Base-by-base conservation (phyloP, 345 rosid genomes). In the Gossypioides kirkii region DNA sequence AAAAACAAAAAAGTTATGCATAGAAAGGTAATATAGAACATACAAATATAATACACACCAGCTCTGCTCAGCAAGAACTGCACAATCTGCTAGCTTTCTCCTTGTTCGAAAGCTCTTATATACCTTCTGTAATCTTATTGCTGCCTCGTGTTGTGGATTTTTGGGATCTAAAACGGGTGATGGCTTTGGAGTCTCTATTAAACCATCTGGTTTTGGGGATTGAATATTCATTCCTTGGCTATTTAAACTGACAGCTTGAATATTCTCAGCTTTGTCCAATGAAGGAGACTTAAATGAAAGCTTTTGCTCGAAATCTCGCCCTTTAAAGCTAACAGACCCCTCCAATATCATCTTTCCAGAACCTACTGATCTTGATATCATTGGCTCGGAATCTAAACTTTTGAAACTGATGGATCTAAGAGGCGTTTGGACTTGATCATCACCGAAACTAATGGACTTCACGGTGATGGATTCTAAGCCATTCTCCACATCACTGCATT, bases 41-140 rank as follows among this genome's bases (percentile, higher is more conserved):
- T 46, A 38, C 32, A 45, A 12, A 16, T 50, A 32, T n/a, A 65
- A 42, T 13, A 78, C 75, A 66, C 50, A 95, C 99, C 97, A 90
- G 88, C 96, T 87, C 42, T 93, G 97, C 78, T 90, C 97, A 25
- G 85, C 91, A 43, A 91, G 87, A 65, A 96, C 96, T 0, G 94
- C 98, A 73, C 99, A 90, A 82, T 96, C 97, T 0, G 99, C 99
- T 2, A 91, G 89, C 91, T 87, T 90, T 87, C 99, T 78, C 76
- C 99, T 86, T 3, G 99, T 95, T 36, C 98, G 82, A 75, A 95
- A 95, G 76, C 99, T 95, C 70, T 93, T 95, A 69, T 91, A 95
- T 50, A 90, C 98, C 56, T 95, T 95, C 87, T 90, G 97, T 76
- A 95, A 78, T 73, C 87, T 87, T 45, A 90, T 76, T 3, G 99